Evolutionary conservation across 2,329 filamentous ascomycete genomes (phyloP).

Genomic region (Pseudogymnoascus sp.): DNA sequence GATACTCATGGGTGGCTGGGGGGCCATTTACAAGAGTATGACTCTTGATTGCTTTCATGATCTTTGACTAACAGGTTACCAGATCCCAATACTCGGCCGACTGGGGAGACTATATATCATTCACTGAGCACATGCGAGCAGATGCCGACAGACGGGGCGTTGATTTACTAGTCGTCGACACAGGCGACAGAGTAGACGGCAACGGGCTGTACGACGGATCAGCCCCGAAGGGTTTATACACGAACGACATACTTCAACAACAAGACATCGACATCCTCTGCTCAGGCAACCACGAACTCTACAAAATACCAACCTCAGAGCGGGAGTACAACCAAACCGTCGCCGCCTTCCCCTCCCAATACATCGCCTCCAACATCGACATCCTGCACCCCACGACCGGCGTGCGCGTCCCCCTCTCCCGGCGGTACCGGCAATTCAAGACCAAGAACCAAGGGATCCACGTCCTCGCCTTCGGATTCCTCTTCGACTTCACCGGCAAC

Average conservation of each 20-base stretch:
- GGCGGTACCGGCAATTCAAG: slow-evolving; percentile 78
- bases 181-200: slow-evolving; percentile 86
- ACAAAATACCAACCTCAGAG: slow-evolving; percentile 68
- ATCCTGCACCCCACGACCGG: slow-evolving; percentile 68
- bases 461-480: slow-evolving; percentile 86
- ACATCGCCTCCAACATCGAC: slow-evolving; percentile 88
- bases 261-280: slow-evolving; percentile 79
- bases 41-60: slow-evolving; percentile 6
- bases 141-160: slow-evolving; percentile 70
- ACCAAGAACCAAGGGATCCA: slow-evolving; percentile 82
- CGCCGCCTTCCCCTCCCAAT: slow-evolving; percentile 70
- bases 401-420: slow-evolving; percentile 65
- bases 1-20: slow-evolving; percentile 95
- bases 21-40: slow-evolving; percentile 83
- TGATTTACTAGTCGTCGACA: slow-evolving; percentile 87
- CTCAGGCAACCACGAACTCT: slow-evolving; percentile 92
- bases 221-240: slow-evolving; percentile 77
- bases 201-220: slow-evolving; percentile 93
- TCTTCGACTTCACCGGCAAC: slow-evolving; percentile 89
- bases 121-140: slow-evolving; percentile 71
- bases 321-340: slow-evolving; percentile 74
- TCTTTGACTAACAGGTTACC: slow-evolving; percentile 14
- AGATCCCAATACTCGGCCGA: slow-evolving; percentile 89
- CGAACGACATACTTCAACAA: slow-evolving; percentile 76
- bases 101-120: slow-evolving; percentile 97